These are phyloP conservation scores for Piromyces finnis DNA, from an alignment of 192 early-diverging fungal genomes.

Conservation along the genomic window DNA sequence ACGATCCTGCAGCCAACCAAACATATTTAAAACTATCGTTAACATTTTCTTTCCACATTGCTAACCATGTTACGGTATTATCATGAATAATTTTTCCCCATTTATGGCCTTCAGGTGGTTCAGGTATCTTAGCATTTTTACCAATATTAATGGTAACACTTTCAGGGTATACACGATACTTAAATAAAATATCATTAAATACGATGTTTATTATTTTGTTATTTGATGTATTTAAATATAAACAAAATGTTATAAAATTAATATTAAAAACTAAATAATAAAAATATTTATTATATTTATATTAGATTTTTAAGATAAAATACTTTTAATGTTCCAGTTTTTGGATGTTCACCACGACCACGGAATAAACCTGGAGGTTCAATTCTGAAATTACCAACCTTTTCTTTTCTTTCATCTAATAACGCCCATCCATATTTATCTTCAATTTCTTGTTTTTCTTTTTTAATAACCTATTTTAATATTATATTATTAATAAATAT, in stretches of 20 bases:
- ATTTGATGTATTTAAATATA: not conserved
- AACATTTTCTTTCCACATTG: slow-evolving; percentile 97
- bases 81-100: slow-evolving; percentile 82
- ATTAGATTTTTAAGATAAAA: no score
- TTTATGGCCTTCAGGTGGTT: slow-evolving; percentile 68
- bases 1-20: slow-evolving; percentile 77
- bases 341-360: slow-evolving; percentile 92
- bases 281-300: no score
- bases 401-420: slow-evolving; percentile 83
- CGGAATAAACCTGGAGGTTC: slow-evolving; percentile 93
- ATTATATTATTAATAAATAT: not conserved
- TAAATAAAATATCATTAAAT: not conserved
- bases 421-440: slow-evolving; percentile 54
- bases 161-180: slow-evolving; percentile 73
- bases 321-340: slow-evolving; percentile 79
- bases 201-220: not conserved
- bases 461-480: slow-evolving; percentile 28
- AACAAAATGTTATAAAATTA: not conserved
- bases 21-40: slow-evolving; percentile 88
- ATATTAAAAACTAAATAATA: no score
- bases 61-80: slow-evolving; percentile 86
- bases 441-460: slow-evolving; percentile 48
- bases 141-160: slow-evolving; percentile 88
- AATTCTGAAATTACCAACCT: slow-evolving; percentile 92
- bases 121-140: slow-evolving; percentile 51